Conservation (phyloP, 441 rosid genomes). For the Pelargonium cotyledonis region DNA sequence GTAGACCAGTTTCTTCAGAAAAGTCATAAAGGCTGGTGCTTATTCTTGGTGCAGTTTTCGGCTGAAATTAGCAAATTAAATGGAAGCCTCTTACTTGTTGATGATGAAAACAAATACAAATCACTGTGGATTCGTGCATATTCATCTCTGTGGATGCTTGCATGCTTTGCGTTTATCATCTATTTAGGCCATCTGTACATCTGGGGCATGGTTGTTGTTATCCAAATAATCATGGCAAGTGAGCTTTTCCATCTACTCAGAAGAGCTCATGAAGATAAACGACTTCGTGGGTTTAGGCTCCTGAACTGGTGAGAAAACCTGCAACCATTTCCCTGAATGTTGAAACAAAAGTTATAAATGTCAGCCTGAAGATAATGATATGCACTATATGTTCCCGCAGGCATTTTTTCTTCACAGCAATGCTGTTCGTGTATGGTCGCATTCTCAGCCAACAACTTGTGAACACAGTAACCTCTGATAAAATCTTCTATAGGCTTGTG, state of each 20-base stretch:
- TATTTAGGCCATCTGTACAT: conserved; percentile 16
- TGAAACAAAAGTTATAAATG: not conserved
- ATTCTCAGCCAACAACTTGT: conserved; percentile 23
- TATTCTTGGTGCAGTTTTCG: conserved; percentile 7
- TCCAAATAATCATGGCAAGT: conserved; percentile 13
- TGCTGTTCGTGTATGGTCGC: conserved; percentile 13
- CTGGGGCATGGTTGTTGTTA: conserved; percentile 10
- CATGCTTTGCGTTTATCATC: conserved; percentile 8
- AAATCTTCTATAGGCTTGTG: conserved; percentile 24
- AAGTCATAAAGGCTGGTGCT: not conserved
- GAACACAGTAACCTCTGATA: conserved; percentile 25
- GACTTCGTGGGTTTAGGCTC: conserved; percentile 18
- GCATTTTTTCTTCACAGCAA: conserved; percentile 29
- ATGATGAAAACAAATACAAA: conserved; percentile 12
- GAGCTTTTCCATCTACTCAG: conserved; percentile 19
- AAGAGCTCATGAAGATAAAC: conserved; percentile 15
- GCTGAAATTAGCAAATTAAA: conserved; percentile 13
- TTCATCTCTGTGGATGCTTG: conserved; percentile 16
- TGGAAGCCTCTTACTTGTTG: conserved; percentile 12
- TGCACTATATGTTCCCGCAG: conserved; percentile 13
- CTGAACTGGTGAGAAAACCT: conserved; percentile 11
- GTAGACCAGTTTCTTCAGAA: not conserved
- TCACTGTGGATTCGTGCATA: conserved; percentile 16
- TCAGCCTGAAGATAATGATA: not conserved
- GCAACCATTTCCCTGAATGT: not conserved